Evolutionary conservation across 164 flowering plant species (phyloP), one percentile per base, ranked within the genome.

Genomic region (Liriodendron chinense): DNA sequence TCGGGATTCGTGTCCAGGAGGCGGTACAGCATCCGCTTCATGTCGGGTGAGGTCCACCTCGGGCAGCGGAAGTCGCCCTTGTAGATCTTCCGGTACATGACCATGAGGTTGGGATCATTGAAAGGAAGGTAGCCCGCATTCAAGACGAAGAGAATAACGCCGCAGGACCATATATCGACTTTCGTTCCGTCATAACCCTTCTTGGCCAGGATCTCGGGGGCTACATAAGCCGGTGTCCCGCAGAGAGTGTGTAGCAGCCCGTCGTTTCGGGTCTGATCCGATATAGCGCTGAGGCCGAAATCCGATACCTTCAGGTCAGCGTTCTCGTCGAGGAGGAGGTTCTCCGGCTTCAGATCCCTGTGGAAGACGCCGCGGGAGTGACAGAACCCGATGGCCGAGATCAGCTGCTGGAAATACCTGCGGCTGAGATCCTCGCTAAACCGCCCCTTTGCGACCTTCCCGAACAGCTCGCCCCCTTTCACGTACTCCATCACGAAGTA

Each of bases 181-280:
- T 85, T 87, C 0, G 89, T 86, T 0, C 91, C 91, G 25, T 85
- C 86, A 79, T 90, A 90, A 21, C 94, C 94, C 72, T 87, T 87
- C 80, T 88, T 90, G 7, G 84, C 84, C 2, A 89, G 84, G 24
- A 90, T 79, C 76, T 90, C 94, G 9, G 94, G 94, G 0, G 94
- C 92, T 25, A 90, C 94, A 72, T 90, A 90, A 1, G 94, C 92
- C 1, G 92, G 94, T 1, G 92, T 90, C 0, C 94, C 92, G 82
- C 95, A 91, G 3, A 88, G 77, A 1, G 95, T 91, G 78, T 89
- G 93, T n/a, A 91, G 79, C 65, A 88, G 50, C 0, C 86, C 92
- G 77, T 88, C 93, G 73, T 86, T 66, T 13, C 79, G 83, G 77
- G 75, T 75, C 82, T 86, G 89, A 0, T 87, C 91, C 61, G 73